A percentile compares a stretch with the other conserved stretches of the same genome.
phyloP scores from a whole-genome alignment of 2,329 filamentous ascomycete genomes.

The Fusarium chlamydosporum region DNA sequence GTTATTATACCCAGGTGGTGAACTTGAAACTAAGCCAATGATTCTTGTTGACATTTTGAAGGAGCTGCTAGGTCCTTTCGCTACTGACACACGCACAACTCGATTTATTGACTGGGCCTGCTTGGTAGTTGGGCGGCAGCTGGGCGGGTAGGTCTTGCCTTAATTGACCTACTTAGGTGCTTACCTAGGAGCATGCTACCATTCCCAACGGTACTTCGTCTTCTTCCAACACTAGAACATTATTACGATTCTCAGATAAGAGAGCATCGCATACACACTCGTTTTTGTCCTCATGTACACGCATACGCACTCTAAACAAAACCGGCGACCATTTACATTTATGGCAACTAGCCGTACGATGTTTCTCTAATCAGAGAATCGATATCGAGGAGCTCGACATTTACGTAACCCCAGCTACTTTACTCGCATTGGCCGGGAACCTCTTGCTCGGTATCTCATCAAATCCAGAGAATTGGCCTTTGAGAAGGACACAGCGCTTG shows the following conservation, averaged over 20 bases:
- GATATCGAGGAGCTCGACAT: conserved; percentile 54
- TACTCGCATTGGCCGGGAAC: conserved; percentile 40
- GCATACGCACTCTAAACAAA: neutral
- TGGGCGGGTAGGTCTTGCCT: neutral
- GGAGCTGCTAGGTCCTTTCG: neutral
- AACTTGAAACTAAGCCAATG: neutral
- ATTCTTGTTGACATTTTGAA: neutral
- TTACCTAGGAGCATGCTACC: neutral
- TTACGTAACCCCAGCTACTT: conserved; percentile 59
- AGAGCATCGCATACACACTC: neutral
- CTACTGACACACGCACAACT: neutral
- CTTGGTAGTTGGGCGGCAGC: too few species aligned
- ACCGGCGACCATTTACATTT: conserved; percentile 71
- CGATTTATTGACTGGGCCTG: neutral
- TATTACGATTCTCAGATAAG: neutral
- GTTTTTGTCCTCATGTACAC: conserved; percentile 10
- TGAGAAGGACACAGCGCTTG: conserved; percentile 40
- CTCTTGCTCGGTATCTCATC: conserved; percentile 9
- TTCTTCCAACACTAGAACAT: neutral
- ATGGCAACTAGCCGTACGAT: conserved; percentile 61
- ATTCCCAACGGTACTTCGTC: neutral
- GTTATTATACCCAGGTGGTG: neutral
- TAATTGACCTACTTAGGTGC: neutral
- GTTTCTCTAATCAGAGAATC: conserved; percentile 66
- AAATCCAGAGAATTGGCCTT: conserved; percentile 18